These are phyloP conservation scores for Pichia ethanolica DNA, from an alignment of 805 yeast species.

Conservation along the genomic window DNA sequence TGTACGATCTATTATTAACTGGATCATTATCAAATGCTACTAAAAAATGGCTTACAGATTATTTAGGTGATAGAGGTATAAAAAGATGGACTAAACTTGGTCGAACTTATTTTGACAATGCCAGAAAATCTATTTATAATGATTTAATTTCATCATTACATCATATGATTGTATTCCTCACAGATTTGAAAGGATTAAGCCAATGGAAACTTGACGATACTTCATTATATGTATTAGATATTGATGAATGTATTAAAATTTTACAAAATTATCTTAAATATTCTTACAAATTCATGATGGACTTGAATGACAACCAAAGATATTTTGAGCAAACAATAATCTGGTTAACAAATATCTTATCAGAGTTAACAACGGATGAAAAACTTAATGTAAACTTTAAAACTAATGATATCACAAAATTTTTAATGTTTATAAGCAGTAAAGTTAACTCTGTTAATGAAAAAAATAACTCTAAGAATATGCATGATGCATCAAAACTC, in stretches of 20 bases:
- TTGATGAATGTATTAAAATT: slow-evolving; percentile 15
- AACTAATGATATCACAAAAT: slow-evolving; percentile 27
- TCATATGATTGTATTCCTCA: slow-evolving; percentile 40
- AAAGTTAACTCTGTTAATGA: slow-evolving; percentile 2
- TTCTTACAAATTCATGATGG: slow-evolving; percentile 34
- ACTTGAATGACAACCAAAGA: slow-evolving; percentile 39
- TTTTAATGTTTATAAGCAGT: slow-evolving; percentile 19
- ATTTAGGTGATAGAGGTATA: slow-evolving; percentile 60
- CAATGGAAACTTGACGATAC: slow-evolving; percentile 28
- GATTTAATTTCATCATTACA: slow-evolving; percentile 51
- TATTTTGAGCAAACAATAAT: slow-evolving; percentile 37
- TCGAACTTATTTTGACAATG: slow-evolving; percentile 40
- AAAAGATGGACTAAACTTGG: slow-evolving; percentile 49
- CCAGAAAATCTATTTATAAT: slow-evolving; percentile 40
- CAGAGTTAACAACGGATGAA: slow-evolving; percentile 33
- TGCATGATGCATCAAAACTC: slow-evolving; percentile 2
- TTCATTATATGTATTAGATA: slow-evolving; percentile 14
- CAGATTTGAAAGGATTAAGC: slow-evolving; percentile 34
- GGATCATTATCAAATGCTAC: slow-evolving; percentile 44
- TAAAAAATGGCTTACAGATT: slow-evolving; percentile 55
- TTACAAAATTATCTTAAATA: slow-evolving; percentile 25
- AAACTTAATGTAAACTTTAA: slow-evolving; percentile 14
- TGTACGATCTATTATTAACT: slow-evolving; percentile 44
- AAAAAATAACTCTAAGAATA: not conserved
- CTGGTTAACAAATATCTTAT: slow-evolving; percentile 36